These are phyloP conservation scores for Amesomyces nigricolor DNA, from an alignment of 2,329 filamentous ascomycete species.

Conservation along the genomic window DNA sequence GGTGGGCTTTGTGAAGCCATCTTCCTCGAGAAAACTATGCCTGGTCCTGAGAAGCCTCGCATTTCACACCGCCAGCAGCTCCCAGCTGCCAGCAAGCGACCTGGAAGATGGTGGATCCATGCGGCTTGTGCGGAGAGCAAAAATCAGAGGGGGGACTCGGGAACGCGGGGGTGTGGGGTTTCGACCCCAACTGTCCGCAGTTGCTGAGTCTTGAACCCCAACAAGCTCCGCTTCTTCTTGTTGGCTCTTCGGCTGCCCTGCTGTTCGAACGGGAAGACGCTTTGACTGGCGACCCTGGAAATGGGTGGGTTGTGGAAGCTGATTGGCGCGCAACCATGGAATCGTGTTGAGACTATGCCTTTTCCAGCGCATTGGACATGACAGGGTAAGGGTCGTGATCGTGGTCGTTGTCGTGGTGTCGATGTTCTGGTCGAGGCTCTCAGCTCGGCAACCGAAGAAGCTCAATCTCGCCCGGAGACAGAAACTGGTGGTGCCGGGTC, in stretches of 20 bases:
- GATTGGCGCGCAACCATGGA: constrained; percentile 2
- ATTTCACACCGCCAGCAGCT: neutral
- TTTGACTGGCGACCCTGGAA: neutral
- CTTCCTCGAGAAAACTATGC: no score
- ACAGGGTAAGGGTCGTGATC: neutral
- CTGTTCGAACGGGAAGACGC: neutral
- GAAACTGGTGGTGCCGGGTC: no score
- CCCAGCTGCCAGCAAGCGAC: neutral
- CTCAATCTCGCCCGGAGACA: neutral
- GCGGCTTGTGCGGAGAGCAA: constrained; percentile 11
- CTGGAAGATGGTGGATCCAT: constrained; percentile 8
- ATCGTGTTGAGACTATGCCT: neutral
- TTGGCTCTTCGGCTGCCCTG: neutral
- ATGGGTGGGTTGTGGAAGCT: neutral
- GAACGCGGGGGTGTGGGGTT: constrained; percentile 26
- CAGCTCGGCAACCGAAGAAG: neutral
- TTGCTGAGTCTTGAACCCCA: neutral
- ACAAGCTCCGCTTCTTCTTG: constrained; percentile 5
- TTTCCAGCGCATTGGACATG: neutral
- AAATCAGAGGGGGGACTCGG: constrained; percentile 15
- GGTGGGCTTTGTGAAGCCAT: neutral
- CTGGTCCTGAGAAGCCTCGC: no score
- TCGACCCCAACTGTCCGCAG: constrained; percentile 14
- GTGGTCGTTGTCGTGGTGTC: no score
- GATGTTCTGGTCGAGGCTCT: neutral